Evolutionary conservation across 2,329 filamentous ascomycete genomes (phyloP).

Genomic region (Colletotrichum gloeosporioides): DNA sequence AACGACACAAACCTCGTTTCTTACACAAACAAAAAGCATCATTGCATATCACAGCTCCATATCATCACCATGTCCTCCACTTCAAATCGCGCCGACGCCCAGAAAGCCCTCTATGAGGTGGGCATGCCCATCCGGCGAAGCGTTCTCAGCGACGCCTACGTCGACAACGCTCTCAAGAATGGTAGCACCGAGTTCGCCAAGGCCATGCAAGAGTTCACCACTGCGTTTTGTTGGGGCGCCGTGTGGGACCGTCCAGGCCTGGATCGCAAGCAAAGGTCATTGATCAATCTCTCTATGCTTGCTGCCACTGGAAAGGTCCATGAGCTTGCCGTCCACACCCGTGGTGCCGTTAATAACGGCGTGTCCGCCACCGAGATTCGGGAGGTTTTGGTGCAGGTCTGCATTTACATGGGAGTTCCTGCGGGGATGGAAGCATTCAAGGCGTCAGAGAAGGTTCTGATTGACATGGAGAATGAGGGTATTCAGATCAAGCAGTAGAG

Average conservation of each 20-base stretch:
- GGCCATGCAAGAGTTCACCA: slow-evolving; percentile 65
- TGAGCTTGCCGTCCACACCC: slow-evolving; percentile 64
- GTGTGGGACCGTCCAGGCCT: slow-evolving; percentile 68
- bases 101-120: slow-evolving; percentile 62
- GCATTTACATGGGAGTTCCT: slow-evolving; percentile 44
- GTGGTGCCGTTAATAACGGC: slow-evolving; percentile 67
- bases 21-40: not conserved
- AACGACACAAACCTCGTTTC: not conserved
- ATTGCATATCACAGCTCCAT: not conserved
- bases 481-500: not conserved
- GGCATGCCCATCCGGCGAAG: slow-evolving; percentile 63
- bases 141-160: slow-evolving; percentile 64
- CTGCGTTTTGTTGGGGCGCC: slow-evolving; percentile 64
- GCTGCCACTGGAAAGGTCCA: slow-evolving; percentile 59
- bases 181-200: slow-evolving; percentile 60
- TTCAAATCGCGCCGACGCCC: slow-evolving; percentile 30
- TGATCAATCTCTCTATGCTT: slow-evolving; percentile 70
- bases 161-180: slow-evolving; percentile 57
- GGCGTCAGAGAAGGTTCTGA: not conserved
- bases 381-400: slow-evolving; percentile 54
- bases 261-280: slow-evolving; percentile 60
- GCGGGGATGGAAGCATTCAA: slow-evolving; percentile 25
- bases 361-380: slow-evolving; percentile 57
- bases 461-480: not conserved
- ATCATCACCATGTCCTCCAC: not conserved